Evolutionary conservation across 805 yeast genomes (phyloP), one percentile per base, ranked within the genome.

Genomic region (Cyberlindnera subsufficiens): DNA sequence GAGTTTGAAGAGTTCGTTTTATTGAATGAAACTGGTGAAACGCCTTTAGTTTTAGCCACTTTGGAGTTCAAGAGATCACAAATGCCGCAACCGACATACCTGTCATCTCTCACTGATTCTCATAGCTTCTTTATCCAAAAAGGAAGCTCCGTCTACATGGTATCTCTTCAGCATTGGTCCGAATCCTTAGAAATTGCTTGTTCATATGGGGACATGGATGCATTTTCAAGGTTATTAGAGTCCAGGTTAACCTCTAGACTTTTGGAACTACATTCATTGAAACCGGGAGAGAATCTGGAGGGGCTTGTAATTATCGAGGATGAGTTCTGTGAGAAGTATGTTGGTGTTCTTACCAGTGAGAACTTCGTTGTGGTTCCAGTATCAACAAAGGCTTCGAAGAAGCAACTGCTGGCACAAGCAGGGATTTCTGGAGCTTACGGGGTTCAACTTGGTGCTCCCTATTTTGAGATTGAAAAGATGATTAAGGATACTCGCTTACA

Each of bases 1-100:
- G 59, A 51, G 30, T 43, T 47, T 19, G 48, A 54, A n/a, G 53
- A 58, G 31, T 51, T 54, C 37, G 56, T 64, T 1, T 25, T 31
- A 7, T 5, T 38, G 13, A 32, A 38, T 13, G 44, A 32, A 8
- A 17, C 31, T n/a, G 45, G 33, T 5, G 43, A 30, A 4, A n/a
- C 19, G 5, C 4, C 20, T 9, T 20, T 33, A 15, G 18, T 32
- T 2, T 32, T 46, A 3, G 31, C 48, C 5, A 20, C 42, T 3
- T 20, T 49, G n/a, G 46, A 42, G 13, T 49, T 49, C 40, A 43
- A 43, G 37, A 22, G 37, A 7, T 43, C 47, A 17, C 35, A 38
- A 32, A 31, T 8, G n/a, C 10, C 30, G 9, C 4, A 30, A n/a
- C 30, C 29, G 3, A 38, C 30, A 13, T 29, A 38, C 19, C 32